Conservation (phyloP, 176 grass and related monocot genomes). For the Saccharum officinarum region DNA sequence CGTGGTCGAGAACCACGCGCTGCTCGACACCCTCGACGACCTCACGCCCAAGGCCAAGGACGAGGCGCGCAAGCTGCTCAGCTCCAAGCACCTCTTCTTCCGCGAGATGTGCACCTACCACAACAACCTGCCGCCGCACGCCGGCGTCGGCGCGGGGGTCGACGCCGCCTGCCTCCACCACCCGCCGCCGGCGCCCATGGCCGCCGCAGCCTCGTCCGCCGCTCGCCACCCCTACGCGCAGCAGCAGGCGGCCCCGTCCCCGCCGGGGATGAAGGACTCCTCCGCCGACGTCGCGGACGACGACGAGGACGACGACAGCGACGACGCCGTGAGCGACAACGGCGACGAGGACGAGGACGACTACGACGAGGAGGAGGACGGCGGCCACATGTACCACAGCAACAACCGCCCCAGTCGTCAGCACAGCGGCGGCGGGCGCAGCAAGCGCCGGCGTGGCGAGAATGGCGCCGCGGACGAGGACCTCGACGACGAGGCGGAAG, state of each 20-base stretch:
- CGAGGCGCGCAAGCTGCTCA: constrained; percentile 89
- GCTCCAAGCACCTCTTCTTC: constrained; percentile 97
- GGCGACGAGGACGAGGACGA: constrained; percentile 31
- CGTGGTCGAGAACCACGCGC: constrained; percentile 74
- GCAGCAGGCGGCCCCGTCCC: not conserved
- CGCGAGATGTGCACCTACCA: constrained; percentile 97
- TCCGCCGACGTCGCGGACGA: constrained; percentile 21
- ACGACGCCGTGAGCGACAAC: constrained; percentile 29
- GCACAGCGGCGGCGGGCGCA: constrained; percentile 28
- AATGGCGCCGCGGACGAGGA: not conserved
- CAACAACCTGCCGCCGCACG: constrained; percentile 44
- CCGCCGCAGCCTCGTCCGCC: constrained; percentile 21
- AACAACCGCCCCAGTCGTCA: constrained; percentile 24
- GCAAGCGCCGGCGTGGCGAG: constrained; percentile 25
- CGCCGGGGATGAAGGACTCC: constrained; percentile 31
- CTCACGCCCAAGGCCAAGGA: constrained; percentile 72
- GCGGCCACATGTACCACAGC: constrained; percentile 11
- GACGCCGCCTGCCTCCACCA: constrained; percentile 50
- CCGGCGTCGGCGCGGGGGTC: not conserved
- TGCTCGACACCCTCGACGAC: constrained; percentile 76
- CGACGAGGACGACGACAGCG: constrained; percentile 55
- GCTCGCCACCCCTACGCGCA: constrained; percentile 5
- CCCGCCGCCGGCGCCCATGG: constrained; percentile 7
- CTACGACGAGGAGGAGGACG: constrained; percentile 6
- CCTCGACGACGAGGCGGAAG: constrained; percentile 35